These are phyloP conservation scores for Rhynchospora breviuscula DNA, from an alignment of 176 grass and related monocot species.

Conservation along the genomic window DNA sequence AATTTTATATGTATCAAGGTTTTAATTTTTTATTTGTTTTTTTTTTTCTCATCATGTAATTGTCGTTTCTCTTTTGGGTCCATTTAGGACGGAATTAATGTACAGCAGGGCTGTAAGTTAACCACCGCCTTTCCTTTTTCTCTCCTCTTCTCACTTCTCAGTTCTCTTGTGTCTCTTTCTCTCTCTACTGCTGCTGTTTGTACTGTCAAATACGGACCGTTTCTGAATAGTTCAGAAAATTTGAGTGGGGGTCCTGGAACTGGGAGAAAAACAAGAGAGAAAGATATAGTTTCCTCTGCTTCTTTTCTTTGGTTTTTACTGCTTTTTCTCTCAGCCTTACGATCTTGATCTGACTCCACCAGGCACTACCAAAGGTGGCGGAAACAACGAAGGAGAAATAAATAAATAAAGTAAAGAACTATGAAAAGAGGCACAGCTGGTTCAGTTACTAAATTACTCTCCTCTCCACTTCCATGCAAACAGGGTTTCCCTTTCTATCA, in stretches of 20 bases:
- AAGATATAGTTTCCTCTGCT: not conserved
- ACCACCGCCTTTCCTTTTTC: constrained; percentile 34
- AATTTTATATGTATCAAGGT: not conserved
- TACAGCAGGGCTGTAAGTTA: constrained; percentile 49
- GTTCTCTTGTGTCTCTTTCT: too few species aligned
- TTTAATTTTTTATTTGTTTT: constrained; percentile 1
- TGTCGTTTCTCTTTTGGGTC: constrained; percentile 24
- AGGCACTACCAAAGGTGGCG: constrained; percentile 15
- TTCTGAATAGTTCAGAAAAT: not conserved
- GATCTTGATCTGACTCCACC: not conserved
- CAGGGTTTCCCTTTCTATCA: not conserved
- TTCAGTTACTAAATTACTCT: not conserved
- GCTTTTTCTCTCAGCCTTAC: not conserved
- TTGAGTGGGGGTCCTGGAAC: not conserved
- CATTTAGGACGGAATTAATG: constrained; percentile 41
- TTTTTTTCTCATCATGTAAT: constrained; percentile 26
- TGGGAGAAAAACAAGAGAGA: not conserved
- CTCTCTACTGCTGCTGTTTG: not conserved
- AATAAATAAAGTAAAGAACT: too few species aligned
- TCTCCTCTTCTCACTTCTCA: not conserved
- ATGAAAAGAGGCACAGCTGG: too few species aligned
- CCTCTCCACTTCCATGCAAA: constrained; percentile 16
- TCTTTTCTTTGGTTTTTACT: constrained; percentile 9
- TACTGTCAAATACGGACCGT: constrained; percentile 20
- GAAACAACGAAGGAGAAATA: constrained; percentile 5